These are phyloP conservation scores for Globisporangium heterothallicum DNA, from an alignment of 352 stramenopile genomes.

Conservation along the genomic window DNA sequence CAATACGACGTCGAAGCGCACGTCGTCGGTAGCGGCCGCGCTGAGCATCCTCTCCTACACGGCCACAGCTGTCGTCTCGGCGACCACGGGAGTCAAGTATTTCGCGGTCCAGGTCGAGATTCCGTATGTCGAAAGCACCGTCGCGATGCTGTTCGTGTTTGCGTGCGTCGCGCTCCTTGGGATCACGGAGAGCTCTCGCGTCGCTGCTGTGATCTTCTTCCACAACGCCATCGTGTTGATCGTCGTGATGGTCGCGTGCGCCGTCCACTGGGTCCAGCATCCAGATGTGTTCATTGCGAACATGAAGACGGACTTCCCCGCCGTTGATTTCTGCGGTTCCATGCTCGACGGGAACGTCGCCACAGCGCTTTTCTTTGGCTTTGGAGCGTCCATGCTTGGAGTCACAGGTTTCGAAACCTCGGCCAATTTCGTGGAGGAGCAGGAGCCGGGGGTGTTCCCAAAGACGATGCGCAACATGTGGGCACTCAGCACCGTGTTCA, in stretches of 20 bases:
- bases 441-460: conserved; percentile 62
- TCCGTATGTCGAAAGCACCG: conserved; percentile 20
- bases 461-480: conserved; percentile 66
- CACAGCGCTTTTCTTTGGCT: conserved; percentile 55
- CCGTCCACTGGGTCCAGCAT: conserved; percentile 41
- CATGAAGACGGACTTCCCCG: conserved; percentile 45
- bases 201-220: conserved; percentile 74
- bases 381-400: conserved; percentile 68
- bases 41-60: conserved; percentile 85
- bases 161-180: conserved; percentile 62
- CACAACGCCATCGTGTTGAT: conserved; percentile 60
- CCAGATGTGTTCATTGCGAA: conserved; percentile 47
- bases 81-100: conserved; percentile 31
- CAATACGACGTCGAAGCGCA: conserved; percentile 79
- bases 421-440: conserved; percentile 82
- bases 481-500: conserved; percentile 68
- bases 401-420: conserved; percentile 83
- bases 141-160: conserved; percentile 60
- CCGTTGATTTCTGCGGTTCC: conserved; percentile 34
- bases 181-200: conserved; percentile 63
- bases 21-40: conserved; percentile 66
- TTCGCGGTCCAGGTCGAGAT: conserved; percentile 27
- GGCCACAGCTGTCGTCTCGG: conserved; percentile 58
- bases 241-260: conserved; percentile 32
- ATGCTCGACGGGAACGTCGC: conserved; percentile 24